These are phyloP conservation scores for Monilinia laxa DNA, from an alignment of 2,329 filamentous ascomycete genomes.

Conservation along the genomic window DNA sequence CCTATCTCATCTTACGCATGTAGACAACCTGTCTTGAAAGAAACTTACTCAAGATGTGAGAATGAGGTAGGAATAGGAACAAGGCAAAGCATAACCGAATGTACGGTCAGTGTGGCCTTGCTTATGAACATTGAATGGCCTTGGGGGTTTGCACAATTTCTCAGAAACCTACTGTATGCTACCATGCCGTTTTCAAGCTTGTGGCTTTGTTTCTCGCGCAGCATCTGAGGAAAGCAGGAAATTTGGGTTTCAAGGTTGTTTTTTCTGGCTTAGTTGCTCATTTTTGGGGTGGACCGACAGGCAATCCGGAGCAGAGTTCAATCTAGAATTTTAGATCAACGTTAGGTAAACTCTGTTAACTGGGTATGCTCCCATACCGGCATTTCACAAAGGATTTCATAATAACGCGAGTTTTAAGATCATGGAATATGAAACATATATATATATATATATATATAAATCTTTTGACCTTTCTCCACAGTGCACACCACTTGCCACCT, in stretches of 20 bases:
- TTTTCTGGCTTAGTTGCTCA: neutral
- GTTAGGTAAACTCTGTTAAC: constrained; percentile 10
- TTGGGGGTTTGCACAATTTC: neutral
- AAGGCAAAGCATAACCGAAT: constrained; percentile 14
- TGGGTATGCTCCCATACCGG: neutral
- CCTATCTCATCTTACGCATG: constrained; percentile 7
- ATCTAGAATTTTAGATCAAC: constrained; percentile 22
- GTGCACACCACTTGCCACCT: neutral
- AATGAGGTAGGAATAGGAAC: constrained; percentile 9
- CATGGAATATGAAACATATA: constrained; percentile 6
- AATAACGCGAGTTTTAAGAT: neutral
- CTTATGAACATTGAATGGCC: neutral
- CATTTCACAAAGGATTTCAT: neutral
- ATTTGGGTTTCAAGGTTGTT: constrained; percentile 21
- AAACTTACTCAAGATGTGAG: neutral
- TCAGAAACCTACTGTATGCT: neutral
- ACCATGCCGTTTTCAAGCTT: constrained; percentile 1
- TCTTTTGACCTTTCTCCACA: neutral
- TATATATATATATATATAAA: neutral
- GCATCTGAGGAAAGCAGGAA: constrained; percentile 15
- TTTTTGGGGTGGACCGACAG: neutral
- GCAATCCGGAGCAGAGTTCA: constrained; percentile 1
- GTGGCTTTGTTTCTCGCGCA: constrained; percentile 11
- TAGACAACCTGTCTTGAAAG: neutral
- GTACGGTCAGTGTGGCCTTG: neutral